These are phyloP conservation scores for Clarkia xantiana DNA, from an alignment of 345 rosid species.

Conservation along the genomic window DNA sequence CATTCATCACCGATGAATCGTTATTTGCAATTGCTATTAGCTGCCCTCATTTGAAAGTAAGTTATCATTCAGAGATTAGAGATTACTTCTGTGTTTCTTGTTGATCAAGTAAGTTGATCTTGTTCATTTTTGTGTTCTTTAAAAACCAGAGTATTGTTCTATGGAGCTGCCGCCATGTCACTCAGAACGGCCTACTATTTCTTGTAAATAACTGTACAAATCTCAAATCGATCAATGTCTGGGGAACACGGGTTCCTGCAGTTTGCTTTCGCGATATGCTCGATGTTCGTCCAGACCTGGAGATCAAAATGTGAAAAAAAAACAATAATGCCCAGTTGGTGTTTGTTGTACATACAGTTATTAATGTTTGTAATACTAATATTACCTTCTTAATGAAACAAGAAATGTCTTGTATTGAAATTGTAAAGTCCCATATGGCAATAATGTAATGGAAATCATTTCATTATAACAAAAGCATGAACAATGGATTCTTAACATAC, in stretches of 20 bases:
- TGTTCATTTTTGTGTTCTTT: background rate
- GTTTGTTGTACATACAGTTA: background rate
- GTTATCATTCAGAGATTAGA: background rate
- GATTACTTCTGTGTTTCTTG: background rate
- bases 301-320: slow-evolving; percentile 26
- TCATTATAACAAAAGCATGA: no score
- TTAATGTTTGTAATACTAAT: no score
- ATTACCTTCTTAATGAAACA: no score
- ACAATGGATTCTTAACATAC: no score
- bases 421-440: no score
- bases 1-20: slow-evolving; percentile 78
- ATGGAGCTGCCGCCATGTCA: slow-evolving; percentile 93
- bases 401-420: no score
- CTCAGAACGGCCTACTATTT: slow-evolving; percentile 47
- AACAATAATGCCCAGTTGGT: background rate
- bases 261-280: slow-evolving; percentile 54
- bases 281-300: slow-evolving; percentile 50
- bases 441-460: no score
- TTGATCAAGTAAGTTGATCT: background rate
- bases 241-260: slow-evolving; percentile 79
- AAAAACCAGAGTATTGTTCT: slow-evolving; percentile 44
- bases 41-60: slow-evolving; percentile 66
- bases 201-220: slow-evolving; percentile 57
- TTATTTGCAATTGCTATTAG: slow-evolving; percentile 59
- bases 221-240: slow-evolving; percentile 59